Evolutionary conservation across 768 basidiomycete species (phyloP), one percentile per base, ranked within the genome.

Genomic region (Mycena indigotica): DNA sequence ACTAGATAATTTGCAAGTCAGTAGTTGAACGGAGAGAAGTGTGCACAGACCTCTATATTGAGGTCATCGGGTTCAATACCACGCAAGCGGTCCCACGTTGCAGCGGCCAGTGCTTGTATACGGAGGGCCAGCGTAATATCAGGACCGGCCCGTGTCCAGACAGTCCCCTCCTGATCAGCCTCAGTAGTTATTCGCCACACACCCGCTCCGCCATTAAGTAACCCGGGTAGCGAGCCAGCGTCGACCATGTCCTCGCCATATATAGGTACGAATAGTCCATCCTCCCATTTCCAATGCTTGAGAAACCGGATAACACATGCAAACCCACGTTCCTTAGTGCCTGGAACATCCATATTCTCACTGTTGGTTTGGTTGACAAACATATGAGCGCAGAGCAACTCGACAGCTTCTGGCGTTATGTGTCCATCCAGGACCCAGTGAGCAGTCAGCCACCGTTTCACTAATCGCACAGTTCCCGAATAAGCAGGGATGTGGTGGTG

Each of bases 391-490:
- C 91, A 93, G 39, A 99, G 70, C 17, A 98, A 75, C 71, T 99
- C 97, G 30, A 92, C 82, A 0, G 84, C 86, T 69, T 98, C 93
- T 57, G 85, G 82, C 5, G 81, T 80, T 52, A 98, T 77, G 63
- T 93, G 89, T 0, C 79, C 72, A 3, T 82, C 78, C 29, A 98
- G 80, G 55, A 97, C 80, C 88, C 91, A 93, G 68, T 99, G 97
- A 5, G 89, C 77, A 0, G 91, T 85, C 53, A 98, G 76, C 97
- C 97, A 99, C 40, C 96, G 83, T 75, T 98, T 96, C 50, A 91
- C 83, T 16, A 98, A 80, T 35, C 97, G 81, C 16, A 92, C 89
- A 0, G 95, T 94, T 8, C 89, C 85, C 2, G 93, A 80, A 71
- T 86, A 97, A 12, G 94, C 90, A 0, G 84, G 71, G 66, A 84